A percentile compares a stretch with the other conserved stretches of the same genome.
Conservation (phyloP, 306 rosid genomes). For the Dalbergia oliveri region DNA sequence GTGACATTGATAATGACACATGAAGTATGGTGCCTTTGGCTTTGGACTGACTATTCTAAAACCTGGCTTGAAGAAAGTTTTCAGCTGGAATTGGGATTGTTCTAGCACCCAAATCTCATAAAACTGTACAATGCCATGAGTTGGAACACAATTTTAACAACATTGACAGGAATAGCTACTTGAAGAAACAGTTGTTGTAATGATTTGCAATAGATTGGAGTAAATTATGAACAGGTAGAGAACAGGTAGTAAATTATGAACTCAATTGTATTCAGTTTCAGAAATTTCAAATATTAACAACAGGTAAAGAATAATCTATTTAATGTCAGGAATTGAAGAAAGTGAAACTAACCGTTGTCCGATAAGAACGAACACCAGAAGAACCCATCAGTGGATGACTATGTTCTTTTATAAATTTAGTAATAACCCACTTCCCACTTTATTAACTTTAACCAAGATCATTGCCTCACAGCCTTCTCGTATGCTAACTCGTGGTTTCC, state of each 20-base stretch:
- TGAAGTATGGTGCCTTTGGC: background rate
- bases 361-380: constrained; percentile 34
- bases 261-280: constrained; percentile 9
- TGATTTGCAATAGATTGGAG: background rate
- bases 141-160: background rate
- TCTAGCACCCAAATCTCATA: background rate
- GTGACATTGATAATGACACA: background rate
- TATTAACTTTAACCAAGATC: constrained; percentile 53
- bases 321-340: constrained; percentile 12
- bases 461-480: constrained; percentile 62
- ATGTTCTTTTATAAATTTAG: constrained; percentile 56
- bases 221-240: background rate
- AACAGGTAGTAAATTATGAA: background rate
- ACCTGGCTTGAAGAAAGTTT: background rate
- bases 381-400: constrained; percentile 44
- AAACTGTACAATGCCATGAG: background rate
- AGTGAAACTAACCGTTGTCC: constrained; percentile 44
- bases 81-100: background rate
- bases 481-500: constrained; percentile 48
- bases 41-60: background rate
- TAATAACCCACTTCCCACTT: constrained; percentile 54
- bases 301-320: constrained; percentile 12
- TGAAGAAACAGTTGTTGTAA: constrained; percentile 3
- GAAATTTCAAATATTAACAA: background rate
- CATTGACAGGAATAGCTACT: constrained; percentile 21